phyloP scores from a whole-genome alignment of 208 protist genomes.

The Tritrichomonas foetus region DNA sequence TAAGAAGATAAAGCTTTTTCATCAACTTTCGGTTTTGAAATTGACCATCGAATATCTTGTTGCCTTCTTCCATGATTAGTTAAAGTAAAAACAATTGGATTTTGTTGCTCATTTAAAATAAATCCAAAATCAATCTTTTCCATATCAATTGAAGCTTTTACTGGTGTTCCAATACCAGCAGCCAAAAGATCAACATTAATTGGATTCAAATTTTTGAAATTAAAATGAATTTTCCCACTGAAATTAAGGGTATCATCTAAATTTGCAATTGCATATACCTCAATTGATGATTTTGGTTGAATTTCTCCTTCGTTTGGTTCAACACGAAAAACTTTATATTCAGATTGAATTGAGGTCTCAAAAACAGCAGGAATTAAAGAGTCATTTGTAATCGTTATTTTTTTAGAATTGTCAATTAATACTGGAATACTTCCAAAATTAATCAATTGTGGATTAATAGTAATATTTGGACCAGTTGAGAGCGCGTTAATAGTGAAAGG shows the following conservation, averaged over 20 bases:
- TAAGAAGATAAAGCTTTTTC: background rate
- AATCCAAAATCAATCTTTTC: background rate
- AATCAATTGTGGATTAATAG: background rate
- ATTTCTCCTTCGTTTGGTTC: constrained; percentile 9
- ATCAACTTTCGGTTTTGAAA: background rate
- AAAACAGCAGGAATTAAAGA: constrained; percentile 11
- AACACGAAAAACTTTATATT: background rate
- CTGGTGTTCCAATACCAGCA: background rate
- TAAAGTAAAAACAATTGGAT: background rate
- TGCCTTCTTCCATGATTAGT: background rate
- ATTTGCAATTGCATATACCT: background rate
- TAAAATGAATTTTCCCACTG: background rate
- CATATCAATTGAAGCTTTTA: constrained; percentile 2
- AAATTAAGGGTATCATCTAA: background rate
- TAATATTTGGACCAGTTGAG: background rate
- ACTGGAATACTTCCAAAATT: background rate
- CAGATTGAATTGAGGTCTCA: background rate
- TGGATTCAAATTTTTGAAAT: background rate
- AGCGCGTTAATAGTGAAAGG: background rate
- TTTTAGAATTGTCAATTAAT: background rate
- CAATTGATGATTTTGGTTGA: background rate
- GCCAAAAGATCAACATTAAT: background rate
- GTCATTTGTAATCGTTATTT: background rate
- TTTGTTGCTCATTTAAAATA: background rate
- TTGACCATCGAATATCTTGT: background rate